Conservation (phyloP, 306 rosid species). For the Sicyos baderoa region DNA sequence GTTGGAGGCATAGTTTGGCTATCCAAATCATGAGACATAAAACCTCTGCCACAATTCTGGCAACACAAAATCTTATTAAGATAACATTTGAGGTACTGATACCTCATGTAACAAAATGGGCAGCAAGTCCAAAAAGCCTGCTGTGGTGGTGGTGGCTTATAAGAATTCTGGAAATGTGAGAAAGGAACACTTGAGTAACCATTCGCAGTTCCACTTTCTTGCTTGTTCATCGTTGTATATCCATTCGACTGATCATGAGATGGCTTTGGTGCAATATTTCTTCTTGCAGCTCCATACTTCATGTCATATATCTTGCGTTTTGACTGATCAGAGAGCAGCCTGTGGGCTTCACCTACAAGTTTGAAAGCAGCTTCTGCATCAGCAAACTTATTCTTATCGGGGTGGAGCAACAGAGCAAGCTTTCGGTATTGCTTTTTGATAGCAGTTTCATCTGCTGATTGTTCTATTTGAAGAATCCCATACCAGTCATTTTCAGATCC, state of each 20-base stretch:
- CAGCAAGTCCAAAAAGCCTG: slow-evolving; percentile 76
- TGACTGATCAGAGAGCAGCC: slow-evolving; percentile 48
- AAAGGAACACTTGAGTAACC: slow-evolving; percentile 29
- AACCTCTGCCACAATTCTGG: slow-evolving; percentile 41
- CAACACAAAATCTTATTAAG: slow-evolving; percentile 38
- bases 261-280: slow-evolving; percentile 28
- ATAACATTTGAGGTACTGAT: slow-evolving; percentile 39
- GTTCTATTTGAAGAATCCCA: slow-evolving; percentile 54
- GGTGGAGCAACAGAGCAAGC: slow-evolving; percentile 80
- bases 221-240: slow-evolving; percentile 23
- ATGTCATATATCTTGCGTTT: slow-evolving; percentile 43
- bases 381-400: too few species aligned
- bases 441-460: slow-evolving; percentile 39
- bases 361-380: slow-evolving; percentile 98
- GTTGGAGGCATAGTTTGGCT: slow-evolving; percentile 26
- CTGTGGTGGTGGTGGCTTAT: slow-evolving; percentile 27
- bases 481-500: slow-evolving; percentile 76
- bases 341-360: slow-evolving; percentile 73
- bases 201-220: slow-evolving; percentile 20
- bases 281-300: slow-evolving; percentile 25
- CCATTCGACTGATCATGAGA: slow-evolving; percentile 33
- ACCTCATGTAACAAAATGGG: slow-evolving; percentile 41
- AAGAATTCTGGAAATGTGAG: slow-evolving; percentile 30
- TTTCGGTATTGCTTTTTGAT: slow-evolving; percentile 72
- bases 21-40: slow-evolving; percentile 42